Evolutionary conservation across 306 rosid genomes (phyloP).

Genomic region (Gastrolobium bilobum): DNA sequence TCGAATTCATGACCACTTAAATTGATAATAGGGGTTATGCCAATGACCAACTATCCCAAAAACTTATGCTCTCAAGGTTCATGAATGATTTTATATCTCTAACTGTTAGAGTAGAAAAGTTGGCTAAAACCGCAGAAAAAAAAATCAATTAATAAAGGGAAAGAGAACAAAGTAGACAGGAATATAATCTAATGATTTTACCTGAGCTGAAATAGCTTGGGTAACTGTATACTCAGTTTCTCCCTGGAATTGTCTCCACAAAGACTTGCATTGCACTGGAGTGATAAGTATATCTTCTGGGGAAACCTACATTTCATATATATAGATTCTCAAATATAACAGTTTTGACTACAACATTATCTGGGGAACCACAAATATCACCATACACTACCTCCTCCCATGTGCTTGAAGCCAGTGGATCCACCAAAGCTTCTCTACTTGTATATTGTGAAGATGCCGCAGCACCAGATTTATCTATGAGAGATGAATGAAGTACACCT

Average conservation of each 20-base stretch:
- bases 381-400: constrained; percentile 85
- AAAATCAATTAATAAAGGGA: neutral
- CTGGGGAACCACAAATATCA: constrained; percentile 45
- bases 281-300: constrained; percentile 68
- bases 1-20: constrained; percentile 3
- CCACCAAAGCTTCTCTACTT: constrained; percentile 56
- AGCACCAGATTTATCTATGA: constrained; percentile 64
- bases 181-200: constrained; percentile 37
- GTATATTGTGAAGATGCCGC: constrained; percentile 58
- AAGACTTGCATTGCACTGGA: constrained; percentile 87
- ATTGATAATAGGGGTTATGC: neutral
- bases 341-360: constrained; percentile 35
- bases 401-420: constrained; percentile 85
- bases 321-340: constrained; percentile 34
- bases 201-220: constrained; percentile 95
- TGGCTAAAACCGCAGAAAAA: constrained; percentile 11
- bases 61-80: neutral
- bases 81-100: neutral
- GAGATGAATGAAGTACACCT: constrained; percentile 59
- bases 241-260: constrained; percentile 90
- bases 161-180: constrained; percentile 14
- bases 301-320: constrained; percentile 63
- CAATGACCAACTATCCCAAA: constrained; percentile 4
- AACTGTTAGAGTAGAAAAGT: neutral
- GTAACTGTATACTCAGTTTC: constrained; percentile 84